Conservation (phyloP, 148 eudicot genomes). For the Fagopyrum esculentum region DNA sequence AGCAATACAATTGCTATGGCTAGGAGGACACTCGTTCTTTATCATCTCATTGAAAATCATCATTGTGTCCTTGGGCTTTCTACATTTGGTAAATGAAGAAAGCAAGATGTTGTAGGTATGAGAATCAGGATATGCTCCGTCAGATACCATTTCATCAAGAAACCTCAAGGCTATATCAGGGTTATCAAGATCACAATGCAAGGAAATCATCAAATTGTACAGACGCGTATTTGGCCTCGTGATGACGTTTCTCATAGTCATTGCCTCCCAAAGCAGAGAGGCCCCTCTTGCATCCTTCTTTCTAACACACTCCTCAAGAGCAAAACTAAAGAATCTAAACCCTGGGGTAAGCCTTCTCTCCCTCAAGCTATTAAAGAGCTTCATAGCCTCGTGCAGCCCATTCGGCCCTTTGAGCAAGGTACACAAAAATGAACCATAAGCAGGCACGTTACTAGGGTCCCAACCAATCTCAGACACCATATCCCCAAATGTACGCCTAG, state of each 20-base stretch:
- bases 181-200: constrained; percentile 43
- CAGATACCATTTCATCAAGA: constrained; percentile 72
- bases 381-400: constrained; percentile 54
- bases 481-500: constrained; percentile 49
- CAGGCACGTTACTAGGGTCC: constrained; percentile 45
- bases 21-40: constrained; percentile 66
- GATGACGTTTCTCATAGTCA: constrained; percentile 42
- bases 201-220: constrained; percentile 62
- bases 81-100: constrained; percentile 37
- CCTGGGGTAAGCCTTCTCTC: constrained; percentile 66
- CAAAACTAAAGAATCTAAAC: constrained; percentile 50
- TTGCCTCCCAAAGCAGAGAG: constrained; percentile 48
- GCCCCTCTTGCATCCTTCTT: constrained; percentile 50
- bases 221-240: constrained; percentile 37
- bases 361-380: constrained; percentile 44
- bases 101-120: constrained; percentile 46
- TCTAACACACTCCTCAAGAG: constrained; percentile 51
- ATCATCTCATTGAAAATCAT: constrained; percentile 59
- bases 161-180: constrained; percentile 38
- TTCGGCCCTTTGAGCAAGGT: constrained; percentile 51
- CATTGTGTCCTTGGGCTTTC: constrained; percentile 39
- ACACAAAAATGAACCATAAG: constrained; percentile 63
- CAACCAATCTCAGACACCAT: constrained; percentile 63
- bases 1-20: constrained; percentile 39
- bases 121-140: constrained; percentile 63